Percentiles rank a stretch among this genome's conserved stretches.
These are phyloP conservation scores for Phytophthora vignae DNA, from an alignment of 352 stramenopile genomes.

Conservation along the genomic window DNA sequence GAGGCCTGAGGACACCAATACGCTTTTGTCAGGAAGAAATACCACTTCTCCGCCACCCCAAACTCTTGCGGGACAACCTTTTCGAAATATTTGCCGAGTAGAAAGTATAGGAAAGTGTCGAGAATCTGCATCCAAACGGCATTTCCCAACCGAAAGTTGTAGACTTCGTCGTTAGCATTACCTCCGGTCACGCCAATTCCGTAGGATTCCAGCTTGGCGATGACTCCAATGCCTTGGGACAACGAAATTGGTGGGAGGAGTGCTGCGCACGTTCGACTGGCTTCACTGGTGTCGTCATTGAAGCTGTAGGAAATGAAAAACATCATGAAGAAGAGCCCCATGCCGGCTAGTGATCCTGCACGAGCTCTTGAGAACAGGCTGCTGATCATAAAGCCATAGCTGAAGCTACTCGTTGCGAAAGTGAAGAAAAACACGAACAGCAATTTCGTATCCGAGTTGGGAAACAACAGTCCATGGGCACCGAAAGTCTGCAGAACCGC, in stretches of 20 bases:
- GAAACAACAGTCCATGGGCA: conserved; percentile 50
- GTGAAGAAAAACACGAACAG: conserved; percentile 80
- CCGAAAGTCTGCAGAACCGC: conserved; percentile 58
- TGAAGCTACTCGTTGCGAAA: conserved; percentile 81
- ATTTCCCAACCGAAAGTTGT: conserved; percentile 64
- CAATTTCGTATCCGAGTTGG: conserved; percentile 45
- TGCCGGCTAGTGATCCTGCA: conserved; percentile 70
- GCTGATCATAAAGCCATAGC: conserved; percentile 80
- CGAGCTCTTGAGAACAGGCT: conserved; percentile 67
- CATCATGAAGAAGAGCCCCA: conserved; percentile 81
- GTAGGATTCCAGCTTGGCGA: conserved; percentile 68
- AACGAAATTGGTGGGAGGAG: conserved; percentile 82
- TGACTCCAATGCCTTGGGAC: conserved; percentile 68
- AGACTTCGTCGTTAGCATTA: conserved; percentile 49
- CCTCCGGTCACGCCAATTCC: conserved; percentile 45
- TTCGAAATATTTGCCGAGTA: conserved; percentile 92
- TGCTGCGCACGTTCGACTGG: conserved; percentile 38
- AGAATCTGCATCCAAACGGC: conserved; percentile 89
- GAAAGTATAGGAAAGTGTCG: conserved; percentile 88
- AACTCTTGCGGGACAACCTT: conserved; percentile 94
- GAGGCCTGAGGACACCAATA: conserved; percentile 69
- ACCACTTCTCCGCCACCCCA: conserved; percentile 88
- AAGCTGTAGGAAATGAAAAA: conserved; percentile 86
- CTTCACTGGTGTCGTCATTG: conserved; percentile 52
- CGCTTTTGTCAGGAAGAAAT: conserved; percentile 82